Conservation (phyloP, 768 basidiomycete species). For the Butyriboletus loyo region DNA sequence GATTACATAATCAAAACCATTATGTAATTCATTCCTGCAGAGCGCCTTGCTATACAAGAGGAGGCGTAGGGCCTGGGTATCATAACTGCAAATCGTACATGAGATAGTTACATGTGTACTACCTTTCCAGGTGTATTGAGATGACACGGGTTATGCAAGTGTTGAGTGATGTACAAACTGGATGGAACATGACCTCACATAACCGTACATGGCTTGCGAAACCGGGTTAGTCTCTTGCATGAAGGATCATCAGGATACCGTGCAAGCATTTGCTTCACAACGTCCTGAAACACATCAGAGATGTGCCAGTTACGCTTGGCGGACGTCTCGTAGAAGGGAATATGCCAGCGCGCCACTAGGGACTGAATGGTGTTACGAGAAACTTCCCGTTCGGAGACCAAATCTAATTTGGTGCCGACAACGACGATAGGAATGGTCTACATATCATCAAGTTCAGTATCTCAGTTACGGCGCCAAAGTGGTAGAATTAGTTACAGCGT, state of each 20-base stretch:
- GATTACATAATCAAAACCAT: constrained; percentile 3
- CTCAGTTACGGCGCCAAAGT: neutral
- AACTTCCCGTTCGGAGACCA: constrained; percentile 79
- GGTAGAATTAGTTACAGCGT: constrained; percentile 42
- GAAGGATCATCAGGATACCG: constrained; percentile 52
- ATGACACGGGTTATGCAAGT: neutral
- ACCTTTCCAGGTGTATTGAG: neutral
- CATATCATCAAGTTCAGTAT: constrained; percentile 7
- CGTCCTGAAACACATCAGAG: constrained; percentile 72
- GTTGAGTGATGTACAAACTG: constrained; percentile 7
- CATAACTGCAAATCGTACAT: constrained; percentile 6
- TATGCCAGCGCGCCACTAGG: constrained; percentile 60
- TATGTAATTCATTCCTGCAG: too few relatives aligned
- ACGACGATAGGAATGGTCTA: constrained; percentile 77
- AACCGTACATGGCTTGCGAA: constrained; percentile 34
- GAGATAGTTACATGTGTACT: constrained; percentile 5
- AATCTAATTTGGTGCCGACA: constrained; percentile 83
- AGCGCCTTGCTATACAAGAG: too few relatives aligned
- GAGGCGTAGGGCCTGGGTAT: constrained; percentile 6
- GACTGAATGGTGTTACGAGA: constrained; percentile 59
- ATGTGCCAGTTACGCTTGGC: constrained; percentile 84
- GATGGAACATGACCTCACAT: constrained; percentile 30
- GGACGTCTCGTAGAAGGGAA: constrained; percentile 87
- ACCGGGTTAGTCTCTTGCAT: constrained; percentile 29
- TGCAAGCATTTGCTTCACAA: constrained; percentile 69